These are phyloP conservation scores for Arabidopsis hybrid DNA, from an alignment of 441 rosid genomes.

Conservation along the genomic window DNA sequence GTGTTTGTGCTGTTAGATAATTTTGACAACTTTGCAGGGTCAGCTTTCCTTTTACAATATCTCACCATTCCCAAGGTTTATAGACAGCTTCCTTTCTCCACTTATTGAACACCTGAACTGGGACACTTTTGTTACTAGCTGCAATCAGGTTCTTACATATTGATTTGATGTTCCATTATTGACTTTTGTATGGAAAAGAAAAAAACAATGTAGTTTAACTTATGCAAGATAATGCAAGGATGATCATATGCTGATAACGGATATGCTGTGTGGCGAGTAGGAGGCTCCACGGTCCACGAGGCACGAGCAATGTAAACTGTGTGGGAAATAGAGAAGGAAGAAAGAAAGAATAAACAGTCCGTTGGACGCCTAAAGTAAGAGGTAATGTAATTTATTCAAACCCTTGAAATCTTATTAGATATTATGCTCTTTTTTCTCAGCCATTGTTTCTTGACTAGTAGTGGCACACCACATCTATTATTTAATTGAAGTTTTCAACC, in stretches of 20 bases:
- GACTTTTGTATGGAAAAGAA: background rate
- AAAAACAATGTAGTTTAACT: background rate
- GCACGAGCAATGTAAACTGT: background rate
- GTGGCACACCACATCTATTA: slow-evolving; percentile 47
- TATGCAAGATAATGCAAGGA: slow-evolving; percentile 11
- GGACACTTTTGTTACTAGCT: slow-evolving; percentile 23
- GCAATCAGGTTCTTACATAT: background rate
- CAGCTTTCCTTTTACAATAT: slow-evolving; percentile 9
- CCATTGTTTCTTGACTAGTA: slow-evolving; percentile 34
- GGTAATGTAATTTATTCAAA: slow-evolving; percentile 30
- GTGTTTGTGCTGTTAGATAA: slow-evolving; percentile 21
- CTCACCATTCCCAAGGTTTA: slow-evolving; percentile 12
- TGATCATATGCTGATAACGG: slow-evolving; percentile 6
- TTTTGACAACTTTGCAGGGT: slow-evolving; percentile 29
- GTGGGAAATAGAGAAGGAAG: slow-evolving; percentile 26
- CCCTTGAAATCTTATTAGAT: slow-evolving; percentile 36
- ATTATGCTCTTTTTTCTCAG: slow-evolving; percentile 28
- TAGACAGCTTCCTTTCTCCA: slow-evolving; percentile 10
- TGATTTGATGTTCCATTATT: slow-evolving; percentile 1
- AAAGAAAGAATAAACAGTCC: slow-evolving; percentile 5
- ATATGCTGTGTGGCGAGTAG: background rate
- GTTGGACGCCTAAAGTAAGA: slow-evolving; percentile 22
- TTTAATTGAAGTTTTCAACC: slow-evolving; percentile 37
- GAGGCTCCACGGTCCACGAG: background rate
- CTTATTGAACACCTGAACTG: slow-evolving; percentile 27